phyloP scores from a whole-genome alignment of 345 rosid species.

The Geranium brycei region DNA sequence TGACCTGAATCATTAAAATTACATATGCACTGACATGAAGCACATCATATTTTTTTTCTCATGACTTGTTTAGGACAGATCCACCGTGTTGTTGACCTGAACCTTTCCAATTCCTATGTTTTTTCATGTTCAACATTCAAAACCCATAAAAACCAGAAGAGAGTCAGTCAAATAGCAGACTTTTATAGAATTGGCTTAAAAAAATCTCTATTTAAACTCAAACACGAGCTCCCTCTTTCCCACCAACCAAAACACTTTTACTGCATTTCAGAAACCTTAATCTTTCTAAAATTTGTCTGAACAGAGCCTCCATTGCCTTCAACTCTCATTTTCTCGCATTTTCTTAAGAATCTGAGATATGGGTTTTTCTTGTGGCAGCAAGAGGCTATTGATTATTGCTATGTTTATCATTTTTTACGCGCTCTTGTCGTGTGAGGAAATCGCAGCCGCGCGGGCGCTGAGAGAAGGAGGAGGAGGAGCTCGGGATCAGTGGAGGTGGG shows the following conservation, averaged over 20 bases:
- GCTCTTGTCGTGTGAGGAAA: neutral
- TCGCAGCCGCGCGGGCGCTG: neutral
- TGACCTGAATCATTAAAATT: no score
- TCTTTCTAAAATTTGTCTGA: neutral
- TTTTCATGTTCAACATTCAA: neutral
- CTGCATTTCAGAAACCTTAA: neutral
- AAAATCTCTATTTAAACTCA: neutral
- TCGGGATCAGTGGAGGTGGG: neutral
- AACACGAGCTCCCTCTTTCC: neutral
- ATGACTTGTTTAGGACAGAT: neutral
- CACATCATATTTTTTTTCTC: neutral
- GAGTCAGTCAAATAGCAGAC: neutral
- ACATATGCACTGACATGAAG: neutral
- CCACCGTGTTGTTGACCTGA: neutral
- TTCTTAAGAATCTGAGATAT: neutral
- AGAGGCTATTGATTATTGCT: neutral
- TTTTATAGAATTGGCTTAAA: neutral
- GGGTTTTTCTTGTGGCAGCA: neutral
- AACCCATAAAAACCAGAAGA: neutral
- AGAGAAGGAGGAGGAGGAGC: neutral
- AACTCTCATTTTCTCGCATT: neutral
- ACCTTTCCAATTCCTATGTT: neutral
- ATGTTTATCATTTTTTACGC: no score
- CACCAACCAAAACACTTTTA: neutral
- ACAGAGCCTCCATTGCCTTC: neutral